Evolutionary conservation across 2,329 filamentous ascomycete genomes (phyloP).

Genomic region (Sclerotinia sclerotiorum): DNA sequence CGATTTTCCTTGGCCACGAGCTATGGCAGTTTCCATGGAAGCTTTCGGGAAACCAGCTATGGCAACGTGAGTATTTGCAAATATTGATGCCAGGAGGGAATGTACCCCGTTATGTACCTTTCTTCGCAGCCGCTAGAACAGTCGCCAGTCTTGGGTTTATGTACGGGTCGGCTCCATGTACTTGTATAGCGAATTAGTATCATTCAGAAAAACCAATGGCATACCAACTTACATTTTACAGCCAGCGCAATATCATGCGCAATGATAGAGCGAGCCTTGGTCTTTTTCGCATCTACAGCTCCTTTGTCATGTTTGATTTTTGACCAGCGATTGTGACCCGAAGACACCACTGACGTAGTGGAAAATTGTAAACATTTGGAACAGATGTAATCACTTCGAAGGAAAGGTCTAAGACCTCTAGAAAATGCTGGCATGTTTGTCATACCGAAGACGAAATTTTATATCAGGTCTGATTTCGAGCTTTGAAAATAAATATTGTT

Average conservation of each 20-base stretch:
- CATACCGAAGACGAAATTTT: conserved; percentile 5
- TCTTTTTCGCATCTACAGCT: conserved; percentile 78
- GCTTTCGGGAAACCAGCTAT: conserved; percentile 76
- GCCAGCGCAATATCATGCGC: conserved; percentile 72
- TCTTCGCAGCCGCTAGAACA: conserved; percentile 75
- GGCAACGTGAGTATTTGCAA: conserved; percentile 29
- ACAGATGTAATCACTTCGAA: conserved; percentile 30
- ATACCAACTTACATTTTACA: conserved; percentile 62
- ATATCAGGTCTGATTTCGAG: background rate
- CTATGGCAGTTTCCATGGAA: conserved; percentile 80
- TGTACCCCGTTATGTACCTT: conserved; percentile 50
- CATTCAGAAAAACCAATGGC: conserved; percentile 20
- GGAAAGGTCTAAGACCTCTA: conserved; percentile 33
- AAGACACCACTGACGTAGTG: conserved; percentile 46
- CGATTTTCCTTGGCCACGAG: conserved; percentile 83
- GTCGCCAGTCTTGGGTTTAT: conserved; percentile 74
- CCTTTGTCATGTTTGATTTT: conserved; percentile 96
- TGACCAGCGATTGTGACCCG: conserved; percentile 91
- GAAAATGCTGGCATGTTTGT: conserved; percentile 36
- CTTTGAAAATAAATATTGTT: conserved; percentile 21
- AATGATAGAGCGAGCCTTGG: conserved; percentile 65
- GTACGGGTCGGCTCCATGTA: conserved; percentile 72
- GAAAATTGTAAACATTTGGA: conserved; percentile 44
- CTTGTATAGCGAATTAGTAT: conserved; percentile 44
- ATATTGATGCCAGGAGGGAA: conserved; percentile 26